Conservation (phyloP, 2,329 filamentous ascomycete species). For the Esteya vermicola region DNA sequence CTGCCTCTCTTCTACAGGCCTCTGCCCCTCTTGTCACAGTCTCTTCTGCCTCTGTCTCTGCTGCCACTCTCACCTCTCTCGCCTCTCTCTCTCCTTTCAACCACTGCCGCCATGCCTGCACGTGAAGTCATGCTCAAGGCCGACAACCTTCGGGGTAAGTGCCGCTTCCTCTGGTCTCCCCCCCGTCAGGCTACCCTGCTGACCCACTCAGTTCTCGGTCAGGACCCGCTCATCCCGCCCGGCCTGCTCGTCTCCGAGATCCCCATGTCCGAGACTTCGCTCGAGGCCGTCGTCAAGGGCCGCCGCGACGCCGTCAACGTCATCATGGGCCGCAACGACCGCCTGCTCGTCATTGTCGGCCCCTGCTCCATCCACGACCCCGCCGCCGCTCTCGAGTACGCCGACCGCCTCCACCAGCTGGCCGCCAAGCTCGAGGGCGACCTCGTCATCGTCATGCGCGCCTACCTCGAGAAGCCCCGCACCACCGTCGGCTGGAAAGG, state of each 20-base stretch:
- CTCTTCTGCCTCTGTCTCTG: neutral
- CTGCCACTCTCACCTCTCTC: neutral
- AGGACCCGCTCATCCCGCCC: conserved; percentile 86
- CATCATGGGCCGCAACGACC: conserved; percentile 67
- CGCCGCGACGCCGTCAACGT: conserved; percentile 57
- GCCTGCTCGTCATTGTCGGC: conserved; percentile 85
- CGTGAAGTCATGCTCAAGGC: conserved; percentile 25
- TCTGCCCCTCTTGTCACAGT: no score
- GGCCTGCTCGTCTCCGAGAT: conserved; percentile 78
- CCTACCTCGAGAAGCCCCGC: conserved; percentile 96
- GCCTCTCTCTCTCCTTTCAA: neutral
- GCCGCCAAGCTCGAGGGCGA: conserved; percentile 70
- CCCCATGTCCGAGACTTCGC: conserved; percentile 48
- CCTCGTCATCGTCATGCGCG: conserved; percentile 89
- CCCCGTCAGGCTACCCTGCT: neutral
- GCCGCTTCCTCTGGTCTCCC: neutral
- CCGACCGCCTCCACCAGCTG: conserved; percentile 59
- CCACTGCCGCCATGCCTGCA: conserved; percentile 22
- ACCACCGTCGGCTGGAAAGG: conserved; percentile 99
- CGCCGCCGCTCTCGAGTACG: conserved; percentile 76
- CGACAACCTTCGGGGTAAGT: conserved; percentile 26
- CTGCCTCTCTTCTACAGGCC: no score
- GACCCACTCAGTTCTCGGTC: conserved; percentile 57
- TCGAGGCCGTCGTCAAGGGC: conserved; percentile 57
- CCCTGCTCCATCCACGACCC: conserved; percentile 98